These are phyloP conservation scores for Lasiosphaeria miniovina DNA, from an alignment of 495 filamentous ascomycete genomes.

Conservation along the genomic window DNA sequence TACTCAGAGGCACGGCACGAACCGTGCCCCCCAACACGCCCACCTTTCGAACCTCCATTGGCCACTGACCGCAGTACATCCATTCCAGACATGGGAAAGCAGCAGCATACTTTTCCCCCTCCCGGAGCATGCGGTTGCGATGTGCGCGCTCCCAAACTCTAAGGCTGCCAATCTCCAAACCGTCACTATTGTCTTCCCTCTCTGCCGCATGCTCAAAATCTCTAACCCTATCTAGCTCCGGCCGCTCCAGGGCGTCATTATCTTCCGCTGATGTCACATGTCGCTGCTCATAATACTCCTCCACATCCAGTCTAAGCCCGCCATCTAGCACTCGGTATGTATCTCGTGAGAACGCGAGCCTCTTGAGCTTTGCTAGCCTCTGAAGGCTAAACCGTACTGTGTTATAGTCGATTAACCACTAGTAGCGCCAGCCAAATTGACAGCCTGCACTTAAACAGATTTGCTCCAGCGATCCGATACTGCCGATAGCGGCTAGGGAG, in stretches of 20 bases:
- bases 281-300: not conserved
- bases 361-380: not conserved
- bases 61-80: not conserved
- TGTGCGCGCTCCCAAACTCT: not conserved
- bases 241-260: no score
- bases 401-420: not conserved
- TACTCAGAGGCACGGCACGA: not conserved
- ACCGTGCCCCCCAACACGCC: no score
- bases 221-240: no score
- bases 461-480: not conserved
- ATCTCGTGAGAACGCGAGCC: not conserved
- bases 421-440: not conserved
- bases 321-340: not conserved
- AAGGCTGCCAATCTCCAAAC: not conserved
- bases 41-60: not conserved
- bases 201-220: no score
- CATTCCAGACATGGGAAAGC: not conserved
- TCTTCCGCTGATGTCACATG: not conserved
- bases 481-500: not conserved
- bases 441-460: not conserved
- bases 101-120: not conserved
- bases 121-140: not conserved
- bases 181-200: not conserved
- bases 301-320: not conserved
- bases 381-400: not conserved